phyloP scores from a whole-genome alignment of 257 asterid genomes.

The Scutellaria barbata region DNA sequence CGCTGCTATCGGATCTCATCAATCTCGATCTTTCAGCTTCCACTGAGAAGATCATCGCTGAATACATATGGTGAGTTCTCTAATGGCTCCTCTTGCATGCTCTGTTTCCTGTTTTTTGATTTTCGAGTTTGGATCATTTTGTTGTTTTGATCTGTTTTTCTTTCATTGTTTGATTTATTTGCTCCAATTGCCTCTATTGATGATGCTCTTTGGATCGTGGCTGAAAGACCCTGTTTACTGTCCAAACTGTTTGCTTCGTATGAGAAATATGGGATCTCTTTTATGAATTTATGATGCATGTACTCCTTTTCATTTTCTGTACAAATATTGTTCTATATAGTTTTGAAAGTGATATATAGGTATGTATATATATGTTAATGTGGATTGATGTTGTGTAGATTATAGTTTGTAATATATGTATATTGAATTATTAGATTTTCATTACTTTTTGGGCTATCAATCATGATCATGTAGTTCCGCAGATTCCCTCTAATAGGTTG shows the following conservation, averaged over 20 bases:
- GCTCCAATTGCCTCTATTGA: not conserved
- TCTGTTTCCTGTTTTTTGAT: slow-evolving; percentile 11
- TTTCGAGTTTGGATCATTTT: not conserved
- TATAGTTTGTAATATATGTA: not conserved
- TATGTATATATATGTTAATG: not conserved
- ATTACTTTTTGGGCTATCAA: not conserved
- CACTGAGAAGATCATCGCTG: slow-evolving; percentile 62
- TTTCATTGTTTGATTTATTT: not conserved
- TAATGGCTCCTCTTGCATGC: slow-evolving; percentile 3
- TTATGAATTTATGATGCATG: slow-evolving; percentile 21
- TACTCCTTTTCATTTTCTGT: slow-evolving; percentile 1
- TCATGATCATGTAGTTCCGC: not conserved
- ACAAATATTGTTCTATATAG: not conserved
- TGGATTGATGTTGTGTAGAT: not conserved
- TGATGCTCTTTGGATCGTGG: not conserved
- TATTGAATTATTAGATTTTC: not conserved
- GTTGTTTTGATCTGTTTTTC: not conserved
- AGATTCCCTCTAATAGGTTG: not conserved
- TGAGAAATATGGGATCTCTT: not conserved
- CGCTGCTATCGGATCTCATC: slow-evolving; percentile 58
- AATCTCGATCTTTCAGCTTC: slow-evolving; percentile 52
- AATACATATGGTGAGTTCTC: slow-evolving; percentile 58
- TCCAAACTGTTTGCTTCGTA: not conserved
- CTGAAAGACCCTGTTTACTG: not conserved
- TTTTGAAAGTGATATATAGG: no score